A percentile compares a stretch with the other conserved stretches of the same genome.
Evolutionary conservation across 2,329 filamentous ascomycete genomes (phyloP).

Genomic region (Coniosporium tulheliwenetii): DNA sequence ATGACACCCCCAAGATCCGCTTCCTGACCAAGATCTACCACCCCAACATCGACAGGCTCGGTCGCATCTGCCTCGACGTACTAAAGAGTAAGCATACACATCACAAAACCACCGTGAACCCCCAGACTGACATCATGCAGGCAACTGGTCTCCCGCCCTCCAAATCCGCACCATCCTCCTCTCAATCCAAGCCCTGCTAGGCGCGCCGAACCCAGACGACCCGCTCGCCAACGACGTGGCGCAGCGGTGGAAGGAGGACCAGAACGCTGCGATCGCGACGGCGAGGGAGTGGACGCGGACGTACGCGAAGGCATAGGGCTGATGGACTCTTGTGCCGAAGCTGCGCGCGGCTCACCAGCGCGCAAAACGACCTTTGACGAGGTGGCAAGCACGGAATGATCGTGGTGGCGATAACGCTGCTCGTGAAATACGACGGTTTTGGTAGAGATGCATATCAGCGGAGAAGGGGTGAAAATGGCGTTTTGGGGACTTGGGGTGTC

Average conservation of each 20-base stretch:
- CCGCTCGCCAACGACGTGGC: slow-evolving; percentile 96
- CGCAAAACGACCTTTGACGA: too few species aligned
- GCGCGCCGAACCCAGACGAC: slow-evolving; percentile 93
- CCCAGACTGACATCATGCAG: slow-evolving; percentile 28
- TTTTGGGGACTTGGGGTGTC: too few species aligned
- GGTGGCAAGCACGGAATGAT: too few species aligned
- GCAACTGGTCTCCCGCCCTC: slow-evolving; percentile 96
- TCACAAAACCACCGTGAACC: background rate
- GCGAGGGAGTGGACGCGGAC: slow-evolving; percentile 83
- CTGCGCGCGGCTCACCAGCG: too few species aligned
- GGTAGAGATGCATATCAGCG: too few species aligned
- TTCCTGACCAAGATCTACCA: slow-evolving; percentile 99
- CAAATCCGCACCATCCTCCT: slow-evolving; percentile 98
- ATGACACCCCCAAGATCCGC: slow-evolving; percentile 99
- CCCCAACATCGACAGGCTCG: slow-evolving; percentile 95
- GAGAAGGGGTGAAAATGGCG: too few species aligned
- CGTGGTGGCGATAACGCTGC: too few species aligned
- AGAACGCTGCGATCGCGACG: slow-evolving; percentile 80
- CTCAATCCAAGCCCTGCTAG: slow-evolving; percentile 91
- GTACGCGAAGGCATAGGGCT: slow-evolving; percentile 45
- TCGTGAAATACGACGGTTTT: too few species aligned
- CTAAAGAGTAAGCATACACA: slow-evolving; percentile 57
- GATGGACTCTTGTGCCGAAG: too few species aligned
- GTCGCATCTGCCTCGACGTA: slow-evolving; percentile 92
- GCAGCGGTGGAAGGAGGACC: slow-evolving; percentile 95